Percentiles rank a stretch among this genome's conserved stretches.
Conservation (phyloP, 139 green algal genomes). For the Nannochloris sp. region DNA sequence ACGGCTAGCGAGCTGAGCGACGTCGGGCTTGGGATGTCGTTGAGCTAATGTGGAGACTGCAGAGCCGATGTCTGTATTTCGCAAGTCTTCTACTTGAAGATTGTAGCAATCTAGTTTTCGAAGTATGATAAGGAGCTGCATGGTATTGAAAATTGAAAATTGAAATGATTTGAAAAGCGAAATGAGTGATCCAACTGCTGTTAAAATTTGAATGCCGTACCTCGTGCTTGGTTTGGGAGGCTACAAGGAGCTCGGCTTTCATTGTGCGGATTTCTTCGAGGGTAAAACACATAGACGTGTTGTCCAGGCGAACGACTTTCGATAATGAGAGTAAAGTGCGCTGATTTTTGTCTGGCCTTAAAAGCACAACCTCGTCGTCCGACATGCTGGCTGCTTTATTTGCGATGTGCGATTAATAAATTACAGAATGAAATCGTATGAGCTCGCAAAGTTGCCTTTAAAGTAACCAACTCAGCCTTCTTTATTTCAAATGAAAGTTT, state of each 20-base stretch:
- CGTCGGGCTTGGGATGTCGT: not conserved
- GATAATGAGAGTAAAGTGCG: conserved; percentile 1
- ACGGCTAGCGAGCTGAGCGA: not conserved
- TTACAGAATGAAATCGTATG: no score
- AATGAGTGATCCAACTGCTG: not conserved
- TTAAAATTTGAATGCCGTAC: not conserved
- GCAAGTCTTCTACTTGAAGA: conserved; percentile 1
- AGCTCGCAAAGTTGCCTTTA: no score
- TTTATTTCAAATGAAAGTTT: no score
- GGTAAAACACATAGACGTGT: conserved; percentile 4
- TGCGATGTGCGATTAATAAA: no score
- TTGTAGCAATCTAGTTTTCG: conserved; percentile 13
- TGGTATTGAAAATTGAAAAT: not conserved
- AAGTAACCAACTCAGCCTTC: no score
- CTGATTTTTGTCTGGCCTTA: conserved; percentile 4
- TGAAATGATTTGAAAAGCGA: not conserved
- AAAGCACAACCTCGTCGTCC: not conserved
- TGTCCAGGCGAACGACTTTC: conserved; percentile 9
- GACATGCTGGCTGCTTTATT: not conserved
- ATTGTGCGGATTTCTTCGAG: not conserved
- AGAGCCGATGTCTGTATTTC: not conserved
- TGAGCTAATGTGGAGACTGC: not conserved
- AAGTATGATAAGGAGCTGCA: not conserved
- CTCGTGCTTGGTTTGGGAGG: not conserved
- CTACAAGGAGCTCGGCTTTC: not conserved